Base-by-base conservation (phyloP, 2,329 filamentous ascomycete species). In the Elsinoe arachidis region DNA sequence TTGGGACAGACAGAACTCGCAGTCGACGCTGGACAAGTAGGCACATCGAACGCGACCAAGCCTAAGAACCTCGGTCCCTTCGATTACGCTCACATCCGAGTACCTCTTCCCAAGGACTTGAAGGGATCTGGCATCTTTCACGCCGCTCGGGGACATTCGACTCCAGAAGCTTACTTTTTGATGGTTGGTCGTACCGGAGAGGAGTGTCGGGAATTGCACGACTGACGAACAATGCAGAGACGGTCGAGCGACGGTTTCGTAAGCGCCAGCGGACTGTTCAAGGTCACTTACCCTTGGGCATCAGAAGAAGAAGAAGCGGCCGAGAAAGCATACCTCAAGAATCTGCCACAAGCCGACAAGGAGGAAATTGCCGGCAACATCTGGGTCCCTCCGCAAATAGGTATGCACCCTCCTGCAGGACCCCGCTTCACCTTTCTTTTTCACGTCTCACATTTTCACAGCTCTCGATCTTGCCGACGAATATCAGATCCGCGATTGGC, bases 281-380 rank as follows among this genome's bases (percentile, higher is more conserved):
- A 93, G 75, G 89, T 88, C 34, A 87, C 87, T 1, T 95, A 91
- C 67, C 88, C 88, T 6, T 90, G 87, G 72, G 86, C 88, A 43
- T 82, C 86, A 61, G 65, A 67, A 49, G 75, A 79, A 17, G 74
- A 79, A 30, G 87, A 93, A 63, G 88, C 93, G 68, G 74, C 75
- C 1, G 88, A 95, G 76, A 86, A 88, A 69, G 83, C 80, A 66
- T 91, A 90, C 73, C 85, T 99, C 73, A 96, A 96, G 76, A 82
- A 81, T 5, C 84, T 93, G 26, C 74, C 82, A 34, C 86, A 86
- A 30, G 95, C 91, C 9, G 95, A 90, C 65, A 80, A 80, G 58
- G 91, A 97, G 69, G 93, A 97, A 77, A 90, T 93, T 30, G 93
- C 93, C 23, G 93, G 93, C 46, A 99, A 96, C 71, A 84, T 99